Percentiles rank a stretch among this genome's conserved stretches.
Conservation (phyloP, 2,329 filamentous ascomycete species). For the Fusarium lyarnte region DNA sequence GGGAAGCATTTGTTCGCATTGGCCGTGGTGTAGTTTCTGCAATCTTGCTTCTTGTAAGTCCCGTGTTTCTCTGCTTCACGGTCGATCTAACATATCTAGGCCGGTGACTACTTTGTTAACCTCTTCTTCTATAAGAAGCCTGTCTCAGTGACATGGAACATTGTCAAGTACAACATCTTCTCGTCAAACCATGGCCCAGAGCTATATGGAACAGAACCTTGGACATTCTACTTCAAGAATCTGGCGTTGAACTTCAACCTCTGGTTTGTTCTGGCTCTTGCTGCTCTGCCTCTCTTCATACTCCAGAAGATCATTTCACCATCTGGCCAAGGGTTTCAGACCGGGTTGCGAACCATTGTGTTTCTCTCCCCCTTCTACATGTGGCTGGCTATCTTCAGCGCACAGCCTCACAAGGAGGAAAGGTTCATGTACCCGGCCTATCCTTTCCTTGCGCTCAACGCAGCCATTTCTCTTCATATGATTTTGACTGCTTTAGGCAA, state of each 20-base stretch:
- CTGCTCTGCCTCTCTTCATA: constrained; percentile 78
- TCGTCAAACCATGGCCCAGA: constrained; percentile 83
- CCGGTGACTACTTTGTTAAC: constrained; percentile 76
- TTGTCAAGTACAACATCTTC: constrained; percentile 95
- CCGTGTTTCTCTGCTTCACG: too few relatives aligned
- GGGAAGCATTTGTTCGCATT: constrained; percentile 68
- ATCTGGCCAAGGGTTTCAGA: constrained; percentile 71
- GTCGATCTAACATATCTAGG: constrained; percentile 53
- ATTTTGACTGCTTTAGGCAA: constrained; percentile 79
- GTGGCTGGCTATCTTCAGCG: constrained; percentile 90
- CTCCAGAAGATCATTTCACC: constrained; percentile 74
- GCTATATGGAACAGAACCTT: constrained; percentile 95
- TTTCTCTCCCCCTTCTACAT: constrained; percentile 90
- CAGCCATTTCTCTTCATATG: constrained; percentile 84
- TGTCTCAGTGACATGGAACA: constrained; percentile 86
- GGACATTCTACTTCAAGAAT: constrained; percentile 96
- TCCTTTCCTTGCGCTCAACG: constrained; percentile 88
- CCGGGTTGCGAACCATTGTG: constrained; percentile 77
- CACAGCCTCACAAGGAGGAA: constrained; percentile 97
- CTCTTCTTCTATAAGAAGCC: constrained; percentile 85
- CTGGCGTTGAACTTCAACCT: constrained; percentile 93
- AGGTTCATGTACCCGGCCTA: constrained; percentile 99
- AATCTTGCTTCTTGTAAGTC: constrained; percentile 73
- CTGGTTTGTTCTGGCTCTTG: constrained; percentile 85
- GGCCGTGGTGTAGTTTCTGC: constrained; percentile 74